Conservation (phyloP, 2,329 filamentous ascomycete genomes). For the Blumeria hordei region DNA sequence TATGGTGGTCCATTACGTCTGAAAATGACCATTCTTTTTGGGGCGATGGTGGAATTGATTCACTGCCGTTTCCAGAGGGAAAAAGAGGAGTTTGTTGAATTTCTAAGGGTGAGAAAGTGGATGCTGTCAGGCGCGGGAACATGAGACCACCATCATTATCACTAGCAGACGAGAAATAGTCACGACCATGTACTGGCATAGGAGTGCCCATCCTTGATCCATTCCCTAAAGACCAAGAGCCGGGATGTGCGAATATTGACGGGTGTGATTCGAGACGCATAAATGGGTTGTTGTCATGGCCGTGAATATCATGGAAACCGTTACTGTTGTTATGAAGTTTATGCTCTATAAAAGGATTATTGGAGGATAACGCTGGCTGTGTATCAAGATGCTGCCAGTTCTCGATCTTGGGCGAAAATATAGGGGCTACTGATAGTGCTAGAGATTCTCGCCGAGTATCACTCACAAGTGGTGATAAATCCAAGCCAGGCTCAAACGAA, state of each 20-base stretch:
- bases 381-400: slow-evolving; percentile 40
- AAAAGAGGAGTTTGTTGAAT: slow-evolving; percentile 29
- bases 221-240: slow-evolving; percentile 17
- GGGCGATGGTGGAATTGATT: slow-evolving; percentile 28
- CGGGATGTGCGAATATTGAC: slow-evolving; percentile 13
- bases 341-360: slow-evolving; percentile 32
- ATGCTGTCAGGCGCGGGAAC: not conserved
- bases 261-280: slow-evolving; percentile 34
- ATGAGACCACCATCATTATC: slow-evolving; percentile 21
- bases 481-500: slow-evolving; percentile 33
- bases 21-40: slow-evolving; percentile 32
- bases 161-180: slow-evolving; percentile 32
- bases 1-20: slow-evolving; percentile 23
- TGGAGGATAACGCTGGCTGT: slow-evolving; percentile 37
- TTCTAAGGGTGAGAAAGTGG: slow-evolving; percentile 27
- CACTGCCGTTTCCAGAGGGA: slow-evolving; percentile 22
- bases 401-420: slow-evolving; percentile 42
- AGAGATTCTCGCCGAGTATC: slow-evolving; percentile 40
- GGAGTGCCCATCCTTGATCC: slow-evolving; percentile 51
- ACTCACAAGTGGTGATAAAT: slow-evolving; percentile 37
- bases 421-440: slow-evolving; percentile 26
- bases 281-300: slow-evolving; percentile 32
- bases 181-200: slow-evolving; percentile 37
- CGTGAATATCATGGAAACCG: not conserved
- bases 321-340: not conserved